A percentile compares a stretch with the other conserved stretches of the same genome.
Evolutionary conservation across 306 rosid species (phyloP).

Genomic region (Boehmeria nivea): DNA sequence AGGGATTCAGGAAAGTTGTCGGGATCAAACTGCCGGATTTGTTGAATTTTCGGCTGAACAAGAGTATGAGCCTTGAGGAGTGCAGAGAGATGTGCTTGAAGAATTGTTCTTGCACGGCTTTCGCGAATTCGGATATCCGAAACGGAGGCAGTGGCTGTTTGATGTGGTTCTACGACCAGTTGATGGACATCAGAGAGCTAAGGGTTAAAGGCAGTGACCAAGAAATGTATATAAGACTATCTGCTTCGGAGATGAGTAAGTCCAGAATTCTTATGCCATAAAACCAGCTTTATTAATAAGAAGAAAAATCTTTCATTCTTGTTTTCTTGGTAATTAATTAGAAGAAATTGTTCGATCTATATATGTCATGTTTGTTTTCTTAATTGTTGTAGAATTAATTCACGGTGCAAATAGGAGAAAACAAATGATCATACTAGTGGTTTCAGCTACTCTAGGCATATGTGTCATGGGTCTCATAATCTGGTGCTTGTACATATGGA

Average conservation of each 20-base stretch:
- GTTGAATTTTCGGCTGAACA: constrained; percentile 16
- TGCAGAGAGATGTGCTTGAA: constrained; percentile 30
- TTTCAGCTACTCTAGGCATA: too few relatives aligned
- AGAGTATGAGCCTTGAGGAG: constrained; percentile 16
- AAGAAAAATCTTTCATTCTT: too few relatives aligned
- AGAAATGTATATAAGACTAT: constrained; percentile 30
- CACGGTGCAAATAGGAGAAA: too few relatives aligned
- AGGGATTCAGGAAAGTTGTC: constrained; percentile 17
- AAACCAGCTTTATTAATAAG: neutral
- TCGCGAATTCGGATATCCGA: constrained; percentile 30
- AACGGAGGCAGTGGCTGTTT: constrained; percentile 28
- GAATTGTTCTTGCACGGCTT: constrained; percentile 36
- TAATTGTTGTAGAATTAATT: too few relatives aligned
- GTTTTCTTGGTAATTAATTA: too few relatives aligned
- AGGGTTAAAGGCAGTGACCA: neutral
- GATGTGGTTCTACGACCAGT: constrained; percentile 37
- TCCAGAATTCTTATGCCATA: neutral
- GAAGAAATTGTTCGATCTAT: too few relatives aligned
- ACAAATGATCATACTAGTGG: too few relatives aligned
- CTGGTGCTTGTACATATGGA: too few relatives aligned
- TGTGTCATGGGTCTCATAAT: too few relatives aligned
- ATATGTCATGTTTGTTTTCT: too few relatives aligned
- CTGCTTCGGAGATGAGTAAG: constrained; percentile 32
- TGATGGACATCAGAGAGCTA: constrained; percentile 28
- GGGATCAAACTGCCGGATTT: constrained; percentile 37